Evolutionary conservation across 345 rosid species (phyloP).

Genomic region (Erodium maritimum): DNA sequence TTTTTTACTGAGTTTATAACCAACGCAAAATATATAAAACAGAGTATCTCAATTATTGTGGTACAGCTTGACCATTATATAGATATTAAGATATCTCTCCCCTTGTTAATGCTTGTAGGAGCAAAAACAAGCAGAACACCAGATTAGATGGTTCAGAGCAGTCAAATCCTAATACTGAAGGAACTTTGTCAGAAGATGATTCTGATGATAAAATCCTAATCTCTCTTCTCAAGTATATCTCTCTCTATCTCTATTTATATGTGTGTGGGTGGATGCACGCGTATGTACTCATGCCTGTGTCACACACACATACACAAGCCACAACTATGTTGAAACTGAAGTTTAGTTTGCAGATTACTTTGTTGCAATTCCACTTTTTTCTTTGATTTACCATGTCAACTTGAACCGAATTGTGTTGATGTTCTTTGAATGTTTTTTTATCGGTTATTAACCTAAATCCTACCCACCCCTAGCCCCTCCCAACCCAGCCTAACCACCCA

Average conservation of each 20-base stretch:
- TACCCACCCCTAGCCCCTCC: too few species aligned
- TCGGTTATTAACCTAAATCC: too few species aligned
- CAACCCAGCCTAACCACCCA: too few species aligned
- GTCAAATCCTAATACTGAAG: neutral
- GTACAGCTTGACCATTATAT: neutral
- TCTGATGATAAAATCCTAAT: neutral
- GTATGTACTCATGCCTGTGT: neutral
- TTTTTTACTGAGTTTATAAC: neutral
- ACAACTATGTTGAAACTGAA: neutral
- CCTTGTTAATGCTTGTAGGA: neutral
- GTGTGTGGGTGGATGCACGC: too few species aligned
- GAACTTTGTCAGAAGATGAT: neutral
- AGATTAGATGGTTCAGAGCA: neutral
- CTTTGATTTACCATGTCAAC: neutral
- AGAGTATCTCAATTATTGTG: neutral
- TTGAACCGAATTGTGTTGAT: neutral
- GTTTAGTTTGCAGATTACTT: neutral
- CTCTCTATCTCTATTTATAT: neutral
- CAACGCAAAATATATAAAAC: neutral
- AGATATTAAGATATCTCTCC: neutral
- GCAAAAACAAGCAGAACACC: neutral
- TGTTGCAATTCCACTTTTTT: neutral
- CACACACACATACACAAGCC: neutral
- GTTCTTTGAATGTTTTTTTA: too few species aligned
- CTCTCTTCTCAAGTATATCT: neutral